These are phyloP conservation scores for Azolla pinnata DNA, from an alignment of 75 land plant species.

Conservation along the genomic window DNA sequence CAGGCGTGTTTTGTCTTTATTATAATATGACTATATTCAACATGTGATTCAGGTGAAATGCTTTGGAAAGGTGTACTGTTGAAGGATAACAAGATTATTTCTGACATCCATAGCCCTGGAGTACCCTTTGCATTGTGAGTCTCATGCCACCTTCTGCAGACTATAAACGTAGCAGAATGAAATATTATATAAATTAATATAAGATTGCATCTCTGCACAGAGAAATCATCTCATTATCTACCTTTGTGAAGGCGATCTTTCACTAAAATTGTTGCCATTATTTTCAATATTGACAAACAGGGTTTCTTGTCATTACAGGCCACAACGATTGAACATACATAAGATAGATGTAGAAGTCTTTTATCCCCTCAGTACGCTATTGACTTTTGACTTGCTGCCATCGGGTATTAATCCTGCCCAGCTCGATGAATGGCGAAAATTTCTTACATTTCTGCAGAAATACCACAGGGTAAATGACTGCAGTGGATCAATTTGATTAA, in stretches of 20 bases:
- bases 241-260: not conserved
- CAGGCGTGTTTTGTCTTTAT: no score
- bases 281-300: not conserved
- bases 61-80: constrained; percentile 3
- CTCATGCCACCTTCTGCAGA: no score
- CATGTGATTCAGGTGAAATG: no score
- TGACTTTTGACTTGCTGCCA: not conserved
- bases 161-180: no score
- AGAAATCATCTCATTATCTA: no score
- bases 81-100: constrained; percentile 5
- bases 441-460: not conserved
- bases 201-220: no score
- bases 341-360: not conserved
- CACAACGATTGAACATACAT: not conserved
- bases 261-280: not conserved
- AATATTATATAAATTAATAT: no score
- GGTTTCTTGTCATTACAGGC: not conserved
- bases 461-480: constrained; percentile 1
- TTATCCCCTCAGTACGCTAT: not conserved
- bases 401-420: constrained; percentile 2
- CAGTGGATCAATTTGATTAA: not conserved
- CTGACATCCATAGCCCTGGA: not conserved
- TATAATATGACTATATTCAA: no score
- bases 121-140: constrained; percentile 5
- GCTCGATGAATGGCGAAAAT: not conserved